Base-by-base conservation (phyloP, 2,329 filamentous ascomycete genomes). In the Xylaria multiplex region DNA sequence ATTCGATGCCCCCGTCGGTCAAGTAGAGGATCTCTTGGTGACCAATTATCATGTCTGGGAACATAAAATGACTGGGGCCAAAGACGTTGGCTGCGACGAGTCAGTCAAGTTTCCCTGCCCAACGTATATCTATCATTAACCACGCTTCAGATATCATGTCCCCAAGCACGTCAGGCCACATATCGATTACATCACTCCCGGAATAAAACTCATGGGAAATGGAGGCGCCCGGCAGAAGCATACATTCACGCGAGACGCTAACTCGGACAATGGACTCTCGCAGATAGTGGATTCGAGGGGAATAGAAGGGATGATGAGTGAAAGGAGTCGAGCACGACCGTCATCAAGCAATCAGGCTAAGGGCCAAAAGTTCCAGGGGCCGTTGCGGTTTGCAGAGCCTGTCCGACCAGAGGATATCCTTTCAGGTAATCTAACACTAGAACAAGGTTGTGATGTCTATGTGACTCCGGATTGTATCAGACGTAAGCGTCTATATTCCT, bases 101-200 rank as follows among this genome's bases (percentile, higher is more conserved):
- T 75, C 16, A 72, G 73, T 68, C 11, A 3, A 37, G 3, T 54
- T 13, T 0, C 14, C 1, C 13, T 43, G 4, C 14, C 45, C 14
- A 19, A 5, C 5, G 52, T 14, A 19, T 14, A 22, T 6, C n/a
- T 5, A n/a, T 27, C 32, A 50, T 55, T 54, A 16, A 69, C 55
- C 7, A 13, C 24, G 66, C 68, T 59, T 84, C 85, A 75, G 72
- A 64, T 86, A 86, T 72, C 83, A 85, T 64, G 75, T 87, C 5
- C 85, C 85, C 1, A 77, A 78, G 32, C 73, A 81, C 46, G 69
- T 87, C 14, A 79, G 79, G 49, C 69, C 78, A 11, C 83, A 87
- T 64, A 78, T 88, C 58, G 85, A 88, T 75, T 87, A 86, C 73
- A 81, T 88, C 43, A 87, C 82, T 0, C 85, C 85, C 0, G 85